Conservation (phyloP, 2,329 filamentous ascomycete species). For the Colletotrichum euphorbiae region DNA sequence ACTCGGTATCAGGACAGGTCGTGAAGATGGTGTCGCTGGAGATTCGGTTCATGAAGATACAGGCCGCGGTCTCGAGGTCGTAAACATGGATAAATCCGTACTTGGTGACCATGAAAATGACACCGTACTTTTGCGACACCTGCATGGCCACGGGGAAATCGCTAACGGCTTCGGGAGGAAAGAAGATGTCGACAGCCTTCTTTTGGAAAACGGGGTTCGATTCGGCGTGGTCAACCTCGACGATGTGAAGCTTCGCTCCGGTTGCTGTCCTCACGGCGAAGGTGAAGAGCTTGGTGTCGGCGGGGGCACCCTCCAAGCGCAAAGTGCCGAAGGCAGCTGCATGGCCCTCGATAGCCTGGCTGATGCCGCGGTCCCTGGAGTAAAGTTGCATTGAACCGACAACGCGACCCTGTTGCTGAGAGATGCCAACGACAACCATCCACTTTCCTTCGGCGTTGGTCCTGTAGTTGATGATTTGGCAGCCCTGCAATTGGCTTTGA, state of each 20-base stretch:
- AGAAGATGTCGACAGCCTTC: conserved; percentile 98
- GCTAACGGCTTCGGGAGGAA: conserved; percentile 93
- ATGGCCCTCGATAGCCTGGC: conserved; percentile 97
- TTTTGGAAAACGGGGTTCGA: conserved; percentile 91
- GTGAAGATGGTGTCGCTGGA: conserved; percentile 99
- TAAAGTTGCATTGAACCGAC: conserved; percentile 98
- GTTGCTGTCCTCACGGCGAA: conserved; percentile 92
- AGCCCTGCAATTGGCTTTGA: conserved; percentile 68
- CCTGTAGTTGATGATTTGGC: conserved; percentile 99
- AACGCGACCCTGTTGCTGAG: conserved; percentile 90
- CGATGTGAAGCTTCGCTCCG: conserved; percentile 95
- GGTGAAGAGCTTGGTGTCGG: conserved; percentile 95
- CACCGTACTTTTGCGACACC: conserved; percentile 94
- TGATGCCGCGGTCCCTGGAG: conserved; percentile 94
- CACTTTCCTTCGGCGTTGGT: conserved; percentile 96
- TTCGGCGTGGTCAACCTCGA: conserved; percentile 94
- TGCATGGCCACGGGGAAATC: conserved; percentile 99
- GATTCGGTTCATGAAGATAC: conserved; percentile 99
- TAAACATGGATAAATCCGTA: conserved; percentile 99
- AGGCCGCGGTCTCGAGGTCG: conserved; percentile 93
- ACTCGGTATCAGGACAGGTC: conserved; percentile 84
- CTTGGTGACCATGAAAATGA: conserved; percentile 98
- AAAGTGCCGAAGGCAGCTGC: conserved; percentile 94
- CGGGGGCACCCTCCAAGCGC: conserved; percentile 86
- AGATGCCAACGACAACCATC: conserved; percentile 98